A percentile compares a stretch with the other conserved stretches of the same genome.
Evolutionary conservation across 306 rosid genomes (phyloP).

Genomic region (Alnus rubra): DNA sequence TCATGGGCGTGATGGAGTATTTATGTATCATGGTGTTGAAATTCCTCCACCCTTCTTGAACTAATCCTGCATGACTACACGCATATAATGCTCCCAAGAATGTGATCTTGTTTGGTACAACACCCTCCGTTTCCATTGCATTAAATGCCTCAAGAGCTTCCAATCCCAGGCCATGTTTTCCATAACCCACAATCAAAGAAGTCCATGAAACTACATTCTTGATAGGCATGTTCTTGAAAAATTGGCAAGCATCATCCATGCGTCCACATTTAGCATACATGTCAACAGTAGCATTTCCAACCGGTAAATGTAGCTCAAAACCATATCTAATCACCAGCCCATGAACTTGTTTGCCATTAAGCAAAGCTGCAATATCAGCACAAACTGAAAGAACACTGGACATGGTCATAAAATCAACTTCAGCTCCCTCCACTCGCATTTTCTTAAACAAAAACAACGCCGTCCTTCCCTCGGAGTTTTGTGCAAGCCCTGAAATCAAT

Average conservation of each 20-base stretch:
- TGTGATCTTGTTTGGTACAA: conserved; percentile 34
- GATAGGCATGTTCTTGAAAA: conserved; percentile 25
- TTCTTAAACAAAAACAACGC: conserved; percentile 29
- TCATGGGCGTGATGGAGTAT: conserved; percentile 26
- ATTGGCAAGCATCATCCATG: conserved; percentile 19
- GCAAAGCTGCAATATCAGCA: conserved; percentile 32
- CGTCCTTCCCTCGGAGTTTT: conserved; percentile 23
- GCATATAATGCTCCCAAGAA: conserved; percentile 35
- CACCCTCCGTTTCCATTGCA: conserved; percentile 33
- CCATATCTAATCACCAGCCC: conserved; percentile 29
- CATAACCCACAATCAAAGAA: conserved; percentile 28
- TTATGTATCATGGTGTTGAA: conserved; percentile 29
- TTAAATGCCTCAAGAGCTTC: conserved; percentile 32
- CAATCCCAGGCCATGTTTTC: conserved; percentile 30
- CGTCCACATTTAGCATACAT: conserved; percentile 44
- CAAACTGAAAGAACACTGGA: conserved; percentile 33
- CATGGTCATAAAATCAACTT: conserved; percentile 36
- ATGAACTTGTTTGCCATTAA: conserved; percentile 19
- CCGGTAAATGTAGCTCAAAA: conserved; percentile 24
- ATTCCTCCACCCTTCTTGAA: conserved; percentile 30
- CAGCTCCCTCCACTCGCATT: conserved; percentile 32
- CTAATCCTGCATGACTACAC: conserved; percentile 42
- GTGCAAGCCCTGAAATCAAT: conserved; percentile 30
- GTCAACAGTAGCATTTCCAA: conserved; percentile 30
- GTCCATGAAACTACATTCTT: conserved; percentile 42